Percentiles rank a stretch among this genome's conserved stretches.
phyloP scores from a whole-genome alignment of 2,329 filamentous ascomycete species.

The Shiraia bambusicola region DNA sequence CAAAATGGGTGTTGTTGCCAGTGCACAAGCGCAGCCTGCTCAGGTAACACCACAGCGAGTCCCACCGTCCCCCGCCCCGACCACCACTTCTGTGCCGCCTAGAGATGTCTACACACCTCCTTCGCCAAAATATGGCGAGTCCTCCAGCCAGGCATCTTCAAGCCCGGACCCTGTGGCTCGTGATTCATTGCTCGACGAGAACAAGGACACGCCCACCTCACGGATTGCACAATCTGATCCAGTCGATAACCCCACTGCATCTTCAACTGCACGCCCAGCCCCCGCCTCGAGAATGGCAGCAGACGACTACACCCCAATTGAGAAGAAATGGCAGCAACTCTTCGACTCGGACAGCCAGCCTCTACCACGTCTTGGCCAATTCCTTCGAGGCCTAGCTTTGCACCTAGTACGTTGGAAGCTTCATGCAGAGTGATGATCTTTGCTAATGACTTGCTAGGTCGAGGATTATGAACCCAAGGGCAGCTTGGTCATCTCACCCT shows the following conservation, averaged over 20 bases:
- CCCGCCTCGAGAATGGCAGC: slow-evolving; percentile 33
- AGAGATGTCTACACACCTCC: slow-evolving; percentile 58
- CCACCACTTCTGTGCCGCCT: slow-evolving; percentile 51
- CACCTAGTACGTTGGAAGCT: slow-evolving; percentile 61
- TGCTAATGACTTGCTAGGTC: slow-evolving; percentile 52
- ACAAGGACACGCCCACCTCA: slow-evolving; percentile 33
- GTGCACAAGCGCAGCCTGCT: slow-evolving; percentile 30
- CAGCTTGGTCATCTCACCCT: slow-evolving; percentile 71
- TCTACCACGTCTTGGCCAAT: slow-evolving; percentile 67
- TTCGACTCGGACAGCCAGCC: slow-evolving; percentile 69
- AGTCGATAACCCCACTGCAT: slow-evolving; percentile 27
- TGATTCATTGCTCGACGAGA: slow-evolving; percentile 35
- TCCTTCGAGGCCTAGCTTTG: slow-evolving; percentile 71
- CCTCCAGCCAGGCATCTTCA: slow-evolving; percentile 31
- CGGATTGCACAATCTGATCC: slow-evolving; percentile 28
- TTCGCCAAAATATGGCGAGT: slow-evolving; percentile 48
- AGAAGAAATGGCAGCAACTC: slow-evolving; percentile 74
- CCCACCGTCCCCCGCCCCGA: slow-evolving; percentile 49
- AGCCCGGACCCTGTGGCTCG: slow-evolving; percentile 40
- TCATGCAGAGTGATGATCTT: background rate
- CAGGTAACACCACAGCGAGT: slow-evolving; percentile 38
- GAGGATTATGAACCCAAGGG: slow-evolving; percentile 67
- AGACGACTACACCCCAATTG: slow-evolving; percentile 48
- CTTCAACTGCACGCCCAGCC: slow-evolving; percentile 27
- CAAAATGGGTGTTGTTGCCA: slow-evolving; percentile 46